These are phyloP conservation scores for Petunia axillaris DNA, from an alignment of 257 asterid species.

Conservation along the genomic window DNA sequence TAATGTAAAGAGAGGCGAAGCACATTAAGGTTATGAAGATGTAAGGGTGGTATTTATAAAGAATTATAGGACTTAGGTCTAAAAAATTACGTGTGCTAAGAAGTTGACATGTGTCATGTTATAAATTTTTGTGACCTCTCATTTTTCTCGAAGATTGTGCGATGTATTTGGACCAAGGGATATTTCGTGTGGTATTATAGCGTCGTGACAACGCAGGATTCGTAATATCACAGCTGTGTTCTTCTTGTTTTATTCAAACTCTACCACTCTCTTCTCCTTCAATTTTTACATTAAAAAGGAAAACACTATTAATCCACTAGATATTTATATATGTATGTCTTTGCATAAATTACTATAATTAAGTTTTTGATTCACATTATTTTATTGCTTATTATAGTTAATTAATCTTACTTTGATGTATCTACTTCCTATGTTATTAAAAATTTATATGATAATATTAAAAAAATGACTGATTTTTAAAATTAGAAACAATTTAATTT, in stretches of 20 bases:
- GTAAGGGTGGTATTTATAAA: background rate
- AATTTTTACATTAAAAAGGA: no score
- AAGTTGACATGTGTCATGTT: background rate
- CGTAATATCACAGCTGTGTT: background rate
- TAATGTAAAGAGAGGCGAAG: background rate
- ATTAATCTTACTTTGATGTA: no score
- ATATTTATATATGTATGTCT: no score
- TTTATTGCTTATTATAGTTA: no score
- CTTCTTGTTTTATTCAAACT: background rate
- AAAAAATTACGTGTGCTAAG: background rate
- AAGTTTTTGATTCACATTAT: no score
- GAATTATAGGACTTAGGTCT: background rate
- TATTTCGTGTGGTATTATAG: background rate
- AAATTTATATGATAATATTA: no score
- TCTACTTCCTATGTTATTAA: no score
- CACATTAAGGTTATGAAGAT: background rate
- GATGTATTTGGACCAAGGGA: background rate
- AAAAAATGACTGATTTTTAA: no score
- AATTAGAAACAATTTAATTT: no score
- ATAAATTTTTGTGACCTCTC: background rate
- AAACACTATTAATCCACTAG: no score
- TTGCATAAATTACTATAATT: no score
- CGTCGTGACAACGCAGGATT: background rate
- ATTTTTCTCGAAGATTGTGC: background rate
- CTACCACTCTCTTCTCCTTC: background rate